A percentile compares a stretch with the other conserved stretches of the same genome.
phyloP scores from a whole-genome alignment of 2,329 filamentous ascomycete species.

The Apiospora saccharicola region DNA sequence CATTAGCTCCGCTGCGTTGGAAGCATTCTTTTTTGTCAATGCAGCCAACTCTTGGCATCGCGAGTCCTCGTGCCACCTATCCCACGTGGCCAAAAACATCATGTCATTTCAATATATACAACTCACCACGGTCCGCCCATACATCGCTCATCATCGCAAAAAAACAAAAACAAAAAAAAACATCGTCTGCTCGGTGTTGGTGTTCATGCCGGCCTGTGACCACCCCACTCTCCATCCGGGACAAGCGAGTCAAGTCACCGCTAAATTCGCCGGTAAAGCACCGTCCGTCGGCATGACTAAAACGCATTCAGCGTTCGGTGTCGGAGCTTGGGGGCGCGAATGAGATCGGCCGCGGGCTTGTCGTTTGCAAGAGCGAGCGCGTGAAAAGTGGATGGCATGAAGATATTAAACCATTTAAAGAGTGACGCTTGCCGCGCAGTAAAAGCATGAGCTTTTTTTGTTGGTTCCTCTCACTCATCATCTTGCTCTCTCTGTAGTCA shows the following conservation, averaged over 20 bases:
- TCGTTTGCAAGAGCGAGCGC: too few relatives aligned
- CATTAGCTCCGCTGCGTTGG: not conserved
- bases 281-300: not conserved
- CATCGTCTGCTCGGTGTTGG: not conserved
- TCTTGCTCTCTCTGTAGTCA: not conserved
- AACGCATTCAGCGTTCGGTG: not conserved
- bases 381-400: too few relatives aligned
- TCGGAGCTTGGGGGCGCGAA: not conserved
- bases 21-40: not conserved
- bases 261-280: not conserved
- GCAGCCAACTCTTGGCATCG: slow-evolving; percentile 11
- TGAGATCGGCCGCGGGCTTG: too few relatives aligned
- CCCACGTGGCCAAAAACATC: not conserved
- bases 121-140: not conserved
- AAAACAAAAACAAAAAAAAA: not conserved
- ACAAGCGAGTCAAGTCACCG: not conserved
- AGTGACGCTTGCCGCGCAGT: not conserved
- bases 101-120: not conserved
- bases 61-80: not conserved
- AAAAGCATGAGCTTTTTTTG: not conserved
- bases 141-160: not conserved
- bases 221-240: not conserved
- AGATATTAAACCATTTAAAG: too few relatives aligned
- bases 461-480: too few relatives aligned
- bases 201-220: not conserved